These are phyloP conservation scores for Zanthoxylum bungeanum DNA, from an alignment of 345 rosid species.

Conservation along the genomic window DNA sequence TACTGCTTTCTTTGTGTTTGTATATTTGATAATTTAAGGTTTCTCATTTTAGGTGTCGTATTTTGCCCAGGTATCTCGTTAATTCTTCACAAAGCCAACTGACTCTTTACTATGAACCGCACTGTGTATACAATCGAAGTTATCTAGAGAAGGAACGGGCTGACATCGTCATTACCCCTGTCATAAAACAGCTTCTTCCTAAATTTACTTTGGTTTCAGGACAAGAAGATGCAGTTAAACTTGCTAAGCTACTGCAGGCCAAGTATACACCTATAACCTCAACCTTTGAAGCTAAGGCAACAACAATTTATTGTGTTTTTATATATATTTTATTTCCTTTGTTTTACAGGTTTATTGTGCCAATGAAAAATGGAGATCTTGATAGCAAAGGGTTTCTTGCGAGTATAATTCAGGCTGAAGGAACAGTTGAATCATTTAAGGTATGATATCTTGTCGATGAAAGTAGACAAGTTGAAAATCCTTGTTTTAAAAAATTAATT, in stretches of 20 bases:
- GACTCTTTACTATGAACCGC: slow-evolving; percentile 88
- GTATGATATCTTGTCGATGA: slow-evolving; percentile 31
- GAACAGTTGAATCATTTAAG: slow-evolving; percentile 84
- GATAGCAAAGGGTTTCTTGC: slow-evolving; percentile 74
- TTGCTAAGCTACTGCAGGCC: slow-evolving; percentile 74
- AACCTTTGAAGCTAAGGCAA: slow-evolving; percentile 4
- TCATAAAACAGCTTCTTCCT: slow-evolving; percentile 92
- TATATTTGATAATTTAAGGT: not conserved
- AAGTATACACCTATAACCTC: slow-evolving; percentile 39
- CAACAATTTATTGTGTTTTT: slow-evolving; percentile 1
- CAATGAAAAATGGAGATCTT: slow-evolving; percentile 91
- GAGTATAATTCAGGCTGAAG: slow-evolving; percentile 51
- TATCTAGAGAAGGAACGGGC: slow-evolving; percentile 61
- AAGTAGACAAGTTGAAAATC: not conserved
- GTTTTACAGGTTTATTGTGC: slow-evolving; percentile 62
- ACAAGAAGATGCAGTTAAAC: slow-evolving; percentile 90
- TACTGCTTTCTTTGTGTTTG: not conserved
- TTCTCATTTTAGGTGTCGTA: not conserved
- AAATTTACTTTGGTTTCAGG: slow-evolving; percentile 83
- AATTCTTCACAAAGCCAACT: slow-evolving; percentile 50
- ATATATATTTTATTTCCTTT: not conserved
- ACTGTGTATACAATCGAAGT: slow-evolving; percentile 63
- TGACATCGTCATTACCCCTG: slow-evolving; percentile 83
- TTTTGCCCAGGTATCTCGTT: slow-evolving; percentile 55
- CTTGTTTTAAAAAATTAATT: no score